phyloP scores from a whole-genome alignment of 306 rosid genomes.

The Corylus avellana region DNA sequence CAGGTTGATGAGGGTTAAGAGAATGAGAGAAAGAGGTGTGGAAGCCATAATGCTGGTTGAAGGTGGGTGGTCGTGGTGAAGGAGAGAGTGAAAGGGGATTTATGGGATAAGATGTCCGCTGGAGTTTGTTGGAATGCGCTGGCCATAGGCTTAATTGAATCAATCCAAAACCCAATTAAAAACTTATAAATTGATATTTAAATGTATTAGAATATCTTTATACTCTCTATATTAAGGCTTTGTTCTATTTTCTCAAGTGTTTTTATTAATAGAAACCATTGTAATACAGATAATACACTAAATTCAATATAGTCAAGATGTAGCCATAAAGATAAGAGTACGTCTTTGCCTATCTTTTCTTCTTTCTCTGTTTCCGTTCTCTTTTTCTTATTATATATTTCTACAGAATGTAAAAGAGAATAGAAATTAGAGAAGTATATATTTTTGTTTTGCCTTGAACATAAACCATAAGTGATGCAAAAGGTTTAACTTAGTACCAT shows the following conservation, averaged over 20 bases:
- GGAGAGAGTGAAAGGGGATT: constrained; percentile 16
- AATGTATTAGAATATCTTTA: too few species aligned
- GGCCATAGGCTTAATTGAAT: constrained; percentile 30
- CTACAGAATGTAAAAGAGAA: too few species aligned
- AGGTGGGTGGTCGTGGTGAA: not conserved
- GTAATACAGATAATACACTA: too few species aligned
- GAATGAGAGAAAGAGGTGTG: constrained; percentile 38
- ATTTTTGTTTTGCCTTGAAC: not conserved
- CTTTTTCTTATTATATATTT: too few species aligned
- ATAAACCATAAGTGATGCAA: not conserved
- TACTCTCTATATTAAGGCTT: too few species aligned
- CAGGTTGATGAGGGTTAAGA: constrained; percentile 37
- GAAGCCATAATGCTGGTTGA: constrained; percentile 50
- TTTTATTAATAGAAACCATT: too few species aligned
- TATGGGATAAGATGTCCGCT: constrained; percentile 33
- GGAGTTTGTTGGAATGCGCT: constrained; percentile 68
- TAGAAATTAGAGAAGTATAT: not conserved
- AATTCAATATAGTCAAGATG: too few species aligned
- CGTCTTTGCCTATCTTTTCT: too few species aligned
- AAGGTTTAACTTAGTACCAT: not conserved
- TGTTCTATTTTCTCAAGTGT: too few species aligned
- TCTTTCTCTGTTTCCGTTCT: too few species aligned
- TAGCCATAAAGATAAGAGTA: too few species aligned
- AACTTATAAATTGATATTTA: too few species aligned
- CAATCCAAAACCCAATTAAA: not conserved